phyloP scores from a whole-genome alignment of 352 stramenopile genomes.

The Phytophthora colocasiae region DNA sequence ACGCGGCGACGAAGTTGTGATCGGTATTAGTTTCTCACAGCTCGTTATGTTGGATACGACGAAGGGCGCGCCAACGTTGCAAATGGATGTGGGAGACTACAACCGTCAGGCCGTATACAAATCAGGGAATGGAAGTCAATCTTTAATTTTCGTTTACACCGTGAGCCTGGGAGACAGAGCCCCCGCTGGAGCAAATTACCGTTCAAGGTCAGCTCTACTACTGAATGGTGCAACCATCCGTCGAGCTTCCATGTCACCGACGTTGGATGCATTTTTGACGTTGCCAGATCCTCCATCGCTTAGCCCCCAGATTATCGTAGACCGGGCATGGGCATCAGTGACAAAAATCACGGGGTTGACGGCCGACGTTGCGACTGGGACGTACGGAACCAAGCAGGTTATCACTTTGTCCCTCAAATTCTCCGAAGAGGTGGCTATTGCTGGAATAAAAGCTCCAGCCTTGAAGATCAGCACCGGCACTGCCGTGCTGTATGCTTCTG shows the following conservation, averaged over 20 bases:
- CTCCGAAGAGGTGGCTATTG: constrained; percentile 77
- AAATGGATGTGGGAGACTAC: constrained; percentile 63
- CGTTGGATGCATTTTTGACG: constrained; percentile 61
- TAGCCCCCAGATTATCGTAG: constrained; percentile 56
- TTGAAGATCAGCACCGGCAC: constrained; percentile 72
- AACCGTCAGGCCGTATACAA: constrained; percentile 71
- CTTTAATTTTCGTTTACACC: constrained; percentile 70
- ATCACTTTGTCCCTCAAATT: constrained; percentile 76
- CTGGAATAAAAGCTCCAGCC: constrained; percentile 40
- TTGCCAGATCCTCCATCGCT: constrained; percentile 57
- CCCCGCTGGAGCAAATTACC: constrained; percentile 58
- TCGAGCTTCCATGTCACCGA: constrained; percentile 54
- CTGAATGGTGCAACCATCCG: constrained; percentile 74
- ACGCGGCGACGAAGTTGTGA: constrained; percentile 51
- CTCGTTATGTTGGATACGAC: constrained; percentile 64
- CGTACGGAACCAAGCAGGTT: constrained; percentile 79
- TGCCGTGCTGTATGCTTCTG: constrained; percentile 65
- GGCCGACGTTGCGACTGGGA: constrained; percentile 53
- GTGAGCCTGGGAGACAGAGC: constrained; percentile 70
- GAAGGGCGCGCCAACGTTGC: constrained; percentile 60
- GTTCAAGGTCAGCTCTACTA: constrained; percentile 47
- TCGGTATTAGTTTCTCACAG: constrained; percentile 72
- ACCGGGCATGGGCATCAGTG: constrained; percentile 46
- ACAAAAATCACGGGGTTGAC: constrained; percentile 57
- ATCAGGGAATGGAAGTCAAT: constrained; percentile 56